Evolutionary conservation across 2,329 filamentous ascomycete genomes (phyloP).

Genomic region (Aspergillus calidoustus): DNA sequence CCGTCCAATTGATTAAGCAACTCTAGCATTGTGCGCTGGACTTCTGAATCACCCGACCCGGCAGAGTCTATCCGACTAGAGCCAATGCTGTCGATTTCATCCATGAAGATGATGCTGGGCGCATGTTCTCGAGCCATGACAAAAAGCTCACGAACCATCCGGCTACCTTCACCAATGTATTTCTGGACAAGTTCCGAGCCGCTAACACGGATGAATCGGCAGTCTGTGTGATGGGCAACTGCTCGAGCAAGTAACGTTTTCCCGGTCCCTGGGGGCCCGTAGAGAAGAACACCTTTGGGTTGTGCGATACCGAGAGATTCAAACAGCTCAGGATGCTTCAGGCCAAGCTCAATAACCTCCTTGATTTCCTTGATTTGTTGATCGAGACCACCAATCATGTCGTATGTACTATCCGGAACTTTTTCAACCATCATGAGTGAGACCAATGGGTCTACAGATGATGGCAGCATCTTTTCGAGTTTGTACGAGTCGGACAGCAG

Average conservation of each 20-base stretch:
- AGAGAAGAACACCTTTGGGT: constrained; percentile 94
- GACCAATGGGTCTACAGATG: constrained; percentile 95
- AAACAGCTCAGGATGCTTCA: constrained; percentile 98
- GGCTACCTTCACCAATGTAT: constrained; percentile 96
- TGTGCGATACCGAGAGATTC: constrained; percentile 99
- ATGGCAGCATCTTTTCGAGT: constrained; percentile 97
- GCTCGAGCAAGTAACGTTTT: constrained; percentile 95
- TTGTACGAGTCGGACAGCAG: constrained; percentile 97
- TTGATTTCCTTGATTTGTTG: constrained; percentile 99
- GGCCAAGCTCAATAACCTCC: constrained; percentile 96
- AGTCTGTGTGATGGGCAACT: constrained; percentile 97
- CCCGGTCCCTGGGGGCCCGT: constrained; percentile 94
- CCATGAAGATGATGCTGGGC: constrained; percentile 99
- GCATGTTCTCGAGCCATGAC: constrained; percentile 99
- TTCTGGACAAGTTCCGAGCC: constrained; percentile 97
- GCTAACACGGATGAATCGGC: constrained; percentile 97
- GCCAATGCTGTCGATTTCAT: constrained; percentile 98
- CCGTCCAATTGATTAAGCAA: constrained; percentile 97
- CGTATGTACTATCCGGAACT: constrained; percentile 98
- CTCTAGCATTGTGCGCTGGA: constrained; percentile 98
- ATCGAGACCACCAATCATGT: constrained; percentile 99
- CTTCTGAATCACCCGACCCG: constrained; percentile 93
- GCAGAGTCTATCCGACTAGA: constrained; percentile 96
- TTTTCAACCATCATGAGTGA: constrained; percentile 99
- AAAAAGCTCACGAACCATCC: constrained; percentile 98